Conservation (phyloP, 1,284 basidiomycete genomes). For the Salmacisia buchloeana region DNA sequence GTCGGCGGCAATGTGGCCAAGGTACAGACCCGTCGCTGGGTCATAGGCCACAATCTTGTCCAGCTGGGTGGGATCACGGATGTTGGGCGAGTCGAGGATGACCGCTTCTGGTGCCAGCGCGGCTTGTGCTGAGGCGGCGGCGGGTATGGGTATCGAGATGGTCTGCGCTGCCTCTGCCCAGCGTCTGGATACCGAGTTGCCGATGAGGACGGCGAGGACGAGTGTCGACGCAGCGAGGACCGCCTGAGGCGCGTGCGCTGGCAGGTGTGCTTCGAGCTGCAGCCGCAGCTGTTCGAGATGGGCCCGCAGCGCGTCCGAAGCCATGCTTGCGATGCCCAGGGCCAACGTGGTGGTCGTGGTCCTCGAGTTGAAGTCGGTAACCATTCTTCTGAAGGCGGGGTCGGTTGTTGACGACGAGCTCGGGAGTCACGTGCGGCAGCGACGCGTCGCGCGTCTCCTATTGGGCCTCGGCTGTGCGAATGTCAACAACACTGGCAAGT, state of each 20-base stretch:
- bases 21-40: constrained; percentile 75
- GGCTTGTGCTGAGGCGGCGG: not conserved
- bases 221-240: not conserved
- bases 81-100: constrained; percentile 20
- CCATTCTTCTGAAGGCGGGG: not conserved
- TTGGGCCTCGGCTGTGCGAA: too few relatives aligned
- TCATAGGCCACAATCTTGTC: constrained; percentile 79
- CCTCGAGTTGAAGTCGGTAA: too few relatives aligned
- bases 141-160: constrained; percentile 22
- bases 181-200: not conserved
- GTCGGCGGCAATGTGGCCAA: constrained; percentile 66
- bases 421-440: too few relatives aligned
- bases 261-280: not conserved
- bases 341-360: too few relatives aligned
- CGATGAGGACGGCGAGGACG: not conserved
- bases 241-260: not conserved
- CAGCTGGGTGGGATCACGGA: constrained; percentile 15
- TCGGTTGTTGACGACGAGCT: too few relatives aligned
- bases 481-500: too few relatives aligned
- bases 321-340: constrained; percentile 54
- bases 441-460: too few relatives aligned
- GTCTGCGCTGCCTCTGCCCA: constrained; percentile 8
- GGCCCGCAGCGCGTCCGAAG: not conserved
- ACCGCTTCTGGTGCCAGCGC: constrained; percentile 14
- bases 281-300: not conserved